These are phyloP conservation scores for Cladosporium sp. DNA, from an alignment of 2,329 filamentous ascomycete species.

Conservation along the genomic window DNA sequence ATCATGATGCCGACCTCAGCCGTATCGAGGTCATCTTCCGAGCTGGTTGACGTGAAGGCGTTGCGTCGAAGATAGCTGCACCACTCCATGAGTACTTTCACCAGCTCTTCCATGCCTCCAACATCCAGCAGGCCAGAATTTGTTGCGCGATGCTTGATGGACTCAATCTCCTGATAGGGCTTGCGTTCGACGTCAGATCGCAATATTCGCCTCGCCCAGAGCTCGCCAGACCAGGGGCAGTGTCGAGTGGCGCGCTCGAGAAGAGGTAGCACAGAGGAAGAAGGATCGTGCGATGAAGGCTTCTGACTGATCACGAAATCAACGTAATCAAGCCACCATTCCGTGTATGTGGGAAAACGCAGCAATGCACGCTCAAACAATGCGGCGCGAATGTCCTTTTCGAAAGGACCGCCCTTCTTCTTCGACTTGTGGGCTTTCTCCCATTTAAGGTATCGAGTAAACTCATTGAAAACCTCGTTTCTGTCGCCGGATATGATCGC, in stretches of 20 bases:
- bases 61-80: conserved; percentile 87
- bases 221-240: conserved; percentile 84
- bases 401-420: conserved; percentile 47
- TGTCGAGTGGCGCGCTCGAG: conserved; percentile 80
- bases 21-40: conserved; percentile 77
- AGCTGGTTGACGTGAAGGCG: conserved; percentile 69
- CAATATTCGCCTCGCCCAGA: conserved; percentile 89
- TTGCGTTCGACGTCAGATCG: conserved; percentile 74
- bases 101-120: conserved; percentile 78
- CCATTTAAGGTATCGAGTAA: conserved; percentile 75
- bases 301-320: conserved; percentile 62
- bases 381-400: conserved; percentile 51
- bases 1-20: conserved; percentile 85
- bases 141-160: conserved; percentile 89
- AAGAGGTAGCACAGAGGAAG: conserved; percentile 56
- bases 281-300: conserved; percentile 20
- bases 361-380: conserved; percentile 76
- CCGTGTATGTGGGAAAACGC: conserved; percentile 68
- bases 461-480: conserved; percentile 52
- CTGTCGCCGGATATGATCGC: conserved; percentile 56
- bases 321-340: conserved; percentile 78
- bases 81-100: conserved; percentile 92
- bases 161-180: conserved; percentile 75
- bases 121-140: conserved; percentile 79
- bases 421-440: conserved; percentile 55